Conservation (phyloP, 768 basidiomycete species). For the Boletus sp. region DNA sequence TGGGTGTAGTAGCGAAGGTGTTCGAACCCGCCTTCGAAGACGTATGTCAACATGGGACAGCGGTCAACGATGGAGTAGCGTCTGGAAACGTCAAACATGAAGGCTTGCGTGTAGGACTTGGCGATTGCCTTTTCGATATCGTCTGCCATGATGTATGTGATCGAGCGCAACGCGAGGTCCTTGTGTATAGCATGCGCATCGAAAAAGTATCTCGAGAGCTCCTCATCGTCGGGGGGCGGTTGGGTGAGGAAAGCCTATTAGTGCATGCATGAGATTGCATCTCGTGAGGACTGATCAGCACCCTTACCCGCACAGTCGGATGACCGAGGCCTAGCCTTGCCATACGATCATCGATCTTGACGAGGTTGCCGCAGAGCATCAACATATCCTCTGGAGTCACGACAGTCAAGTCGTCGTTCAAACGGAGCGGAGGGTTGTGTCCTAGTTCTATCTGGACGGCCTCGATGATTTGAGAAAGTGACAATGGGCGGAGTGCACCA, state of each 20-base stretch:
- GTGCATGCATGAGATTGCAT: background rate
- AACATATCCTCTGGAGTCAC: slow-evolving; percentile 26
- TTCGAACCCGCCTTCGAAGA: slow-evolving; percentile 28
- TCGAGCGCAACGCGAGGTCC: slow-evolving; percentile 30
- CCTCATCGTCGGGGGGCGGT: slow-evolving; percentile 10
- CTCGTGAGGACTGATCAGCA: background rate
- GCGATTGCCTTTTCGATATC: slow-evolving; percentile 24
- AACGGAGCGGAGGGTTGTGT: slow-evolving; percentile 14
- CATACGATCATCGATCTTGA: slow-evolving; percentile 25
- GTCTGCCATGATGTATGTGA: slow-evolving; percentile 25
- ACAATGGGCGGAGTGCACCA: slow-evolving; percentile 26
- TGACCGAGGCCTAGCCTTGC: slow-evolving; percentile 21
- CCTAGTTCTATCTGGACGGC: slow-evolving; percentile 29
- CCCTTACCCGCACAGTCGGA: slow-evolving; percentile 22
- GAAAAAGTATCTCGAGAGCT: slow-evolving; percentile 18
- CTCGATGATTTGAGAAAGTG: slow-evolving; percentile 27
- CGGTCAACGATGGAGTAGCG: slow-evolving; percentile 22
- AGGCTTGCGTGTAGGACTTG: slow-evolving; percentile 21
- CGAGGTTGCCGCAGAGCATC: slow-evolving; percentile 24
- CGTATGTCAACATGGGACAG: slow-evolving; percentile 28
- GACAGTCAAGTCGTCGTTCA: slow-evolving; percentile 26
- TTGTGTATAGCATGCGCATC: slow-evolving; percentile 19
- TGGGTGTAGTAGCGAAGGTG: slow-evolving; percentile 23
- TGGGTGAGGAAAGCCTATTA: slow-evolving; percentile 25
- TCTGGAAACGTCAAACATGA: slow-evolving; percentile 28